Base-by-base conservation (phyloP, 495 filamentous ascomycete genomes). In the Aspergillus carlsbadensis region DNA sequence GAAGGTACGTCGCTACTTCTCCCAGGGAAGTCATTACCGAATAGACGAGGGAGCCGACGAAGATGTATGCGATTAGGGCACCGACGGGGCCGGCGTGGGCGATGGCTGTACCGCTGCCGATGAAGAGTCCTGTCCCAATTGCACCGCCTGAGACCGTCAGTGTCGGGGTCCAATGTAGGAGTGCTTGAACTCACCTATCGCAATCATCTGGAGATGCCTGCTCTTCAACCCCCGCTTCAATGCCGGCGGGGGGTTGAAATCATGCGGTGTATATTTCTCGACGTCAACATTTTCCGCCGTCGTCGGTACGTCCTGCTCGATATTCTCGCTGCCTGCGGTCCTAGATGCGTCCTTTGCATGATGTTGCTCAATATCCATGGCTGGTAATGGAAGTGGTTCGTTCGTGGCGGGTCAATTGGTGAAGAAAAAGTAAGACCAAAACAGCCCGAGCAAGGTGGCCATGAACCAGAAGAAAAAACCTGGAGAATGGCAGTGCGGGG, bases 41-140 rank as follows among this genome's bases (percentile, higher is more conserved):
- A 62, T 78, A 87, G n/a, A 87, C 84, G 47, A 87, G 70, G 17
- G 83, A 71, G 33, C 85, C 85, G 61, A 86, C 80, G 54, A 85
- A 72, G 33, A 79, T 68, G 61, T 88, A 93, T 13, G 86, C 85
- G 52, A 92, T 81, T 35, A 93, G 76, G 37, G 87, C 81, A 18
- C 83, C 86, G 1, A 86, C 78, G 35, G 88, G 89, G 20, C 88
- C 87, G 45, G 83, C 79, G 37, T 75, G 78, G 24, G 81, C 76
- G 55, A 92, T 79, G 15, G 87, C 87, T 37, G 75, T 77, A 29
- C 89, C 88, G 57, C 84, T 91, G 62, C 88, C 84, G 43, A 92
- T 76, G 76, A 92, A 92, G 33, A 92, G 78, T 66, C 88, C 88
- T 8, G 88, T 92, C 45, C 88, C 89, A 61, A 92, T 87, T 1